Evolutionary conservation across 495 filamentous ascomycete genomes (phyloP), one percentile per base, ranked within the genome.

Genomic region (Rostrohypoxylon terebratum): DNA sequence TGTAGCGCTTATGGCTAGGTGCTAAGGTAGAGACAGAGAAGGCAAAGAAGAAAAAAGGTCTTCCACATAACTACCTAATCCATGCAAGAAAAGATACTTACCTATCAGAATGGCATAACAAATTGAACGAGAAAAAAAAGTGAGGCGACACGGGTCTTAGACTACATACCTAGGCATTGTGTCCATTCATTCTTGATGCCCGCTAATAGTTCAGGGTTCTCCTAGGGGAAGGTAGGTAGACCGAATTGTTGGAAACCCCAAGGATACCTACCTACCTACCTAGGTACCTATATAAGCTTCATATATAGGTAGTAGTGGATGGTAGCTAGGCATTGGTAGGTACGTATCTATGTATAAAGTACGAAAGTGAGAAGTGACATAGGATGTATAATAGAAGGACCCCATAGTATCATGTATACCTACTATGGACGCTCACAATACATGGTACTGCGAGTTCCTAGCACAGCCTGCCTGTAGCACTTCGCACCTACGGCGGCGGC

Each of bases 1-100:
- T 45, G 16, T 25, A n/a, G 48, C 11, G 11, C 13, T 11, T 5
- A 7, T 10, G 28, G 3, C 28, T 28, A 28, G 28, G 28, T 28
- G 28, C n/a, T n/a, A n/a, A n/a, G 28, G 28, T 45, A 53, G 13
- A 23, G 16, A 62, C 16, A 11, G 18, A 48, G 28, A 20, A 45
- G 28, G 25, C 20, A 40, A 28, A 47, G 21, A 10, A 53, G 10
- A 57, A 44, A 58, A 66, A 58, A 5, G 9, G 10, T 50, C 21
- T 20, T 21, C 59, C 64, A 59, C 45, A 54, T 59, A 54, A 67
- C 59, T 33, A 59, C n/a, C n/a, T n/a, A n/a, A n/a, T 13, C 40
- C 33, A 59, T 55, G 31, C 42, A 59, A 36, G 60, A 40, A 6
- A 60, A 23, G 33, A 6, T 60, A 60, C 42, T 23, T 47, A 61